phyloP scores from a whole-genome alignment of 176 grass and related monocot genomes.

The Tuctoria greenei region DNA sequence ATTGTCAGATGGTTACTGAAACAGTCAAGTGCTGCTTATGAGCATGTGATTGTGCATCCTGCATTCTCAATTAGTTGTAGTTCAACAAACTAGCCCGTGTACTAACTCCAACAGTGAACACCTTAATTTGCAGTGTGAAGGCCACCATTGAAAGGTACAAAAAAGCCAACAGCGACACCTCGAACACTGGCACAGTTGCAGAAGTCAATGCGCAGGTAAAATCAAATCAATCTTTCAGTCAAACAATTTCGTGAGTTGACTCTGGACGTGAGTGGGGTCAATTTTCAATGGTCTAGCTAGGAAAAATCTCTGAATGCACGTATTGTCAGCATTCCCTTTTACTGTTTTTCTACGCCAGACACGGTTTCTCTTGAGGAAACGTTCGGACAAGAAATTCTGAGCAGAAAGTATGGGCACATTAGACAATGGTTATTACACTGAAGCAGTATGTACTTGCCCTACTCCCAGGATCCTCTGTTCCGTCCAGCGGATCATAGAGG shows the following conservation, averaged over 20 bases:
- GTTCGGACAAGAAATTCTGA: conserved; percentile 21
- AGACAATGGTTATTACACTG: conserved; percentile 26
- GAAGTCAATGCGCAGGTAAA: conserved; percentile 89
- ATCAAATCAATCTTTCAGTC: conserved; percentile 43
- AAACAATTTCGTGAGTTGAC: conserved; percentile 8
- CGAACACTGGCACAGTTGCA: conserved; percentile 60
- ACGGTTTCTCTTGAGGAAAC: conserved; percentile 26
- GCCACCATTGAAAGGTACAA: conserved; percentile 95
- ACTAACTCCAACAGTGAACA: conserved; percentile 9
- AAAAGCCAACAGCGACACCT: conserved; percentile 68
- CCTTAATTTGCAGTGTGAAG: conserved; percentile 71
- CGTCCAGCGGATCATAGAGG: not conserved
- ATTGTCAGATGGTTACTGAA: not conserved
- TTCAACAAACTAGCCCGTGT: not conserved
- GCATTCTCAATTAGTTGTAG: not conserved
- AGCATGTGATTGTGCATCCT: conserved; percentile 5
- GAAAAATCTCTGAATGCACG: conserved; percentile 2
- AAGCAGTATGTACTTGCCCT: not conserved
- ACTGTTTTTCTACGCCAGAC: conserved; percentile 16
- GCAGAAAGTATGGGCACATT: not conserved
- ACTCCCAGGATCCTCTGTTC: not conserved
- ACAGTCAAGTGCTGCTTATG: not conserved
- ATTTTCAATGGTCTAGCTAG: not conserved
- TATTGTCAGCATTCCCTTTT: conserved; percentile 26
- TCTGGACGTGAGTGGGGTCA: conserved; percentile 8